These are phyloP conservation scores for Rasamsonia emersonii DNA, from an alignment of 2,329 filamentous ascomycete species.

Conservation along the genomic window DNA sequence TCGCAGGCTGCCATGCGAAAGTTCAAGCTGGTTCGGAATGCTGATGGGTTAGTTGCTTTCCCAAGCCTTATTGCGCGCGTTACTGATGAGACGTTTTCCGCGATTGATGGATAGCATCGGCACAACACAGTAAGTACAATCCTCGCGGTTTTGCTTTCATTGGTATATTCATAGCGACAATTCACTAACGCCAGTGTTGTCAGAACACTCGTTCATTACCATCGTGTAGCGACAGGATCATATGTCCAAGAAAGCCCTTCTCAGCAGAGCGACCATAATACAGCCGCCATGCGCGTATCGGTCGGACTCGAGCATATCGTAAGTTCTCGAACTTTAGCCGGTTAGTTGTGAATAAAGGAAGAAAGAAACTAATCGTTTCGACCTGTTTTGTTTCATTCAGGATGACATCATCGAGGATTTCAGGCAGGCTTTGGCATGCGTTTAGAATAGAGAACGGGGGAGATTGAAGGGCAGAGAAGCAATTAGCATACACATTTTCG, in stretches of 20 bases:
- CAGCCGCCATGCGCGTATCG: constrained; percentile 80
- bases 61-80: background rate
- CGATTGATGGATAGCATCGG: background rate
- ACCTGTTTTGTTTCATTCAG: constrained; percentile 1
- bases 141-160: too few relatives aligned
- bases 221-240: constrained; percentile 47
- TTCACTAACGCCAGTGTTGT: too few relatives aligned
- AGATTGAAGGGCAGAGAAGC: too few relatives aligned
- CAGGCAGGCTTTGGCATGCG: constrained; percentile 55
- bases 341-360: background rate
- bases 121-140: background rate
- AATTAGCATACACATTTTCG: too few relatives aligned
- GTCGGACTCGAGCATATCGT: constrained; percentile 80
- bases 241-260: constrained; percentile 59
- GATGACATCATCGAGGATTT: constrained; percentile 92
- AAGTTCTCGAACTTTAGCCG: background rate
- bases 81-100: background rate
- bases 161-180: too few relatives aligned
- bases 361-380: too few relatives aligned
- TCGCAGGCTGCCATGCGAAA: background rate
- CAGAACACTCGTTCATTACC: constrained; percentile 24
- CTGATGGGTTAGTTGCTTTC: constrained; percentile 4
- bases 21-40: constrained; percentile 5
- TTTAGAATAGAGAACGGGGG: too few relatives aligned
- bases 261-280: too few relatives aligned